phyloP scores from a whole-genome alignment of 768 basidiomycete species.

The Kwoniella sp. region DNA sequence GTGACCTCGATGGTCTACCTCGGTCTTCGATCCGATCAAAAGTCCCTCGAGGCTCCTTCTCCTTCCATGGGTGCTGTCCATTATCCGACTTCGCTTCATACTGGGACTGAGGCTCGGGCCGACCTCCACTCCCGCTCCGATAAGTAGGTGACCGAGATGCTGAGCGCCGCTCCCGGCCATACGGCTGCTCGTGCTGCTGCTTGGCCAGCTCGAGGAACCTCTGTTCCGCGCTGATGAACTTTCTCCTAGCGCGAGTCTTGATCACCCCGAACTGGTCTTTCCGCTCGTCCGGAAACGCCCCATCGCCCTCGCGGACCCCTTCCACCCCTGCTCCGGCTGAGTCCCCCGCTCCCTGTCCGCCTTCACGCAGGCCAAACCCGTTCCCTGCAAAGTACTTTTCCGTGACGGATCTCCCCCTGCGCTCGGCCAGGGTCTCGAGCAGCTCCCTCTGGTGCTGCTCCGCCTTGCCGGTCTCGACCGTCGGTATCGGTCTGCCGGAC shows the following conservation, averaged over 20 bases:
- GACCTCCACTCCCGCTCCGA: too few species aligned
- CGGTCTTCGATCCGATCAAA: too few species aligned
- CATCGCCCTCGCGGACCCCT: too few species aligned
- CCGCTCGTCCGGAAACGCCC: background rate
- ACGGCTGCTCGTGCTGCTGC: too few species aligned
- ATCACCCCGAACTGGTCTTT: background rate
- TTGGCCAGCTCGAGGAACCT: too few species aligned
- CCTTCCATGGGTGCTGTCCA: too few species aligned
- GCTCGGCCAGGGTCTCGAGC: constrained; percentile 1
- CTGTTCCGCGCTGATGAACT: background rate
- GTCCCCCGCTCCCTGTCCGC: background rate
- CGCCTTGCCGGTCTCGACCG: background rate
- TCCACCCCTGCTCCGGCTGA: background rate
- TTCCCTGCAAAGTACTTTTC: constrained; percentile 5
- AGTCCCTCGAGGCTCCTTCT: too few species aligned
- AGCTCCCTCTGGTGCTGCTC: background rate
- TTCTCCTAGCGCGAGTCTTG: background rate
- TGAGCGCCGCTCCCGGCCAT: too few species aligned
- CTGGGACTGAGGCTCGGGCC: too few species aligned
- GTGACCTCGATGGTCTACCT: too few species aligned
- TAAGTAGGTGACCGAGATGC: too few species aligned
- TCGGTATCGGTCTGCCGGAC: constrained; percentile 6
- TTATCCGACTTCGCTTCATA: too few species aligned
- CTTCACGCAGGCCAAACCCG: constrained; percentile 1
- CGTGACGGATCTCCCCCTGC: background rate